A percentile compares a stretch with the other conserved stretches of the same genome.
Evolutionary conservation across 805 yeast genomes (phyloP).

Genomic region (Schwanniomyces occidentalis): DNA sequence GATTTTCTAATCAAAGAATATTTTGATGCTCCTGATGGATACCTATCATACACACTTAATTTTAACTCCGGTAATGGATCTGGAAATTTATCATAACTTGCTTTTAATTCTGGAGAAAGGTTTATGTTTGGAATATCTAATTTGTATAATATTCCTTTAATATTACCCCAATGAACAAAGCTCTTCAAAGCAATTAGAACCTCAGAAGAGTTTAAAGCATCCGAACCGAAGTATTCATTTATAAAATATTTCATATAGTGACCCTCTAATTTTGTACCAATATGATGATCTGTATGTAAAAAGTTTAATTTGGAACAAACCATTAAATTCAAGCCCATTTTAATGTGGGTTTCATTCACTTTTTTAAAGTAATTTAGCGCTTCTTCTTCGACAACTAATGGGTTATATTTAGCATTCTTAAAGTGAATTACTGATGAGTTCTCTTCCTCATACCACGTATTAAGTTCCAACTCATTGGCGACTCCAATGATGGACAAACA

Average conservation of each 20-base stretch:
- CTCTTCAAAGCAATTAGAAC: slow-evolving; percentile 50
- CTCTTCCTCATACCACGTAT: slow-evolving; percentile 51
- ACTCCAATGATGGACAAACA: slow-evolving; percentile 50
- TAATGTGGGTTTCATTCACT: slow-evolving; percentile 35
- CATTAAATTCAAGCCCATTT: slow-evolving; percentile 43
- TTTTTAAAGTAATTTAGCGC: slow-evolving; percentile 34
- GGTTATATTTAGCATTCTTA: slow-evolving; percentile 34
- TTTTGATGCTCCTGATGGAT: slow-evolving; percentile 56
- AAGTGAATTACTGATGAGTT: slow-evolving; percentile 41
- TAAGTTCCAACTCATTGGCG: slow-evolving; percentile 48
- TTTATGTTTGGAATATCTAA: slow-evolving; percentile 40
- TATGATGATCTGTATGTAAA: slow-evolving; percentile 57
- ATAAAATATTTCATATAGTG: slow-evolving; percentile 40
- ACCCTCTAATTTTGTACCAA: slow-evolving; percentile 52
- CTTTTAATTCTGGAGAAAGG: slow-evolving; percentile 27
- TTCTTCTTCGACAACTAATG: slow-evolving; percentile 23
- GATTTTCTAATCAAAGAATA: slow-evolving; percentile 43
- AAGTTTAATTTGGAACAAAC: slow-evolving; percentile 51
- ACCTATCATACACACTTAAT: slow-evolving; percentile 41
- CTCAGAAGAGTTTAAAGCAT: slow-evolving; percentile 37
- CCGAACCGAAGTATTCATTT: slow-evolving; percentile 39
- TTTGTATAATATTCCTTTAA: slow-evolving; percentile 46
- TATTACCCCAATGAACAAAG: slow-evolving; percentile 57
- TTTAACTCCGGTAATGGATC: slow-evolving; percentile 40
- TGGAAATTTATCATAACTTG: slow-evolving; percentile 41